Evolutionary conservation across 352 stramenopile species (phyloP).

Genomic region (Globisporangium canariense): DNA sequence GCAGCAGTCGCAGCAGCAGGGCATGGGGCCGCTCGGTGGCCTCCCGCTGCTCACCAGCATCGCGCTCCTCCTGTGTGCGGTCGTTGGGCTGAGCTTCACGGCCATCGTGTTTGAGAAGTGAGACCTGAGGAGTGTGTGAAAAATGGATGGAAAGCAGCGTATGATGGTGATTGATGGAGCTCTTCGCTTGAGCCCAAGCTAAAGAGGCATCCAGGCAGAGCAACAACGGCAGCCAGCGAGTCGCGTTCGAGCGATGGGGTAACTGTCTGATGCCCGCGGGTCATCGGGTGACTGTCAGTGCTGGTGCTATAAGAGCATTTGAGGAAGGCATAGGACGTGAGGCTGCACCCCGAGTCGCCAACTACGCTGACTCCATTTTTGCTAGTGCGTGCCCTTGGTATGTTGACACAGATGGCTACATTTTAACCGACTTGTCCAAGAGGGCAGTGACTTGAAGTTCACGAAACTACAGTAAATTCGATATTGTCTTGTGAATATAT

Average conservation of each 20-base stretch:
- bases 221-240: neutral
- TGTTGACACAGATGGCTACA: neutral
- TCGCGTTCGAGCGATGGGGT: too few species aligned
- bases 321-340: neutral
- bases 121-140: neutral
- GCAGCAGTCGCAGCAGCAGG: neutral
- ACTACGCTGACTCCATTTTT: neutral
- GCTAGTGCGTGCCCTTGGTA: neutral
- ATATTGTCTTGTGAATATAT: neutral
- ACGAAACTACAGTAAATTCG: neutral
- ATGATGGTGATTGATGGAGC: neutral
- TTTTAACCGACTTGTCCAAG: neutral
- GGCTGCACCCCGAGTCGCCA: neutral
- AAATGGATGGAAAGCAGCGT: neutral
- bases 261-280: too few species aligned
- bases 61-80: slow-evolving; percentile 37
- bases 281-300: too few species aligned
- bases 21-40: slow-evolving; percentile 38
- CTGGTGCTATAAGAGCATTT: neutral
- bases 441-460: neutral
- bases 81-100: slow-evolving; percentile 45
- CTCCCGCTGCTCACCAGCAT: slow-evolving; percentile 52
- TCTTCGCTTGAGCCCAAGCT: neutral
- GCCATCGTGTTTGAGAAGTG: slow-evolving; percentile 48
- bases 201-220: neutral